Evolutionary conservation across 129 eudicot genomes (phyloP), one percentile per base, ranked within the genome.

Genomic region (Flaveria ramosissima): DNA sequence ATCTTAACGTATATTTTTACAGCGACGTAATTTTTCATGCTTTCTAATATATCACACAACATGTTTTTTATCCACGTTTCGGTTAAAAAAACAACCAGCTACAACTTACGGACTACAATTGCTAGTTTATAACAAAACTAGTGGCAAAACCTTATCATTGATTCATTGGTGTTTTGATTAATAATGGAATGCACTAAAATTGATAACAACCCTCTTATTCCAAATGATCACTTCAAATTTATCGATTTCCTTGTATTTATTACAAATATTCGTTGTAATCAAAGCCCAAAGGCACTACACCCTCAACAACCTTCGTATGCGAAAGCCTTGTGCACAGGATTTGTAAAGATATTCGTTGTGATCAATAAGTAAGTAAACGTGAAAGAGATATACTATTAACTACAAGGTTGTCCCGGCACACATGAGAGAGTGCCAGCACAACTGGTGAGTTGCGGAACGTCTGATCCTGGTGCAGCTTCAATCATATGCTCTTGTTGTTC

Each of bases 351-450:
- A 48, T 48, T 48, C n/a, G 5, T 11, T 14, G 1, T 1, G 23
- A 16, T 0, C 2, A 6, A 19, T 30, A 42, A 51, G 13, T 51
- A 26, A 14, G 16, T 26, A 51, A 11, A 20, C 15, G 5, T 13
- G 2, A 5, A 52, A 53, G 12, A 13, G 21, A 21, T 4, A 7
- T 11, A 39, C 32, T 2, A 3, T 82, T 27, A 16, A 14, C 4
- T 81, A 86, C 96, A 90, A 48, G 88, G 86, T 32, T 30, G 72
- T 46, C 86, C 84, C 0, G 60, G 45, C n/a, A 23, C 42, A 77
- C 96, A 90, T 9, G 76, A 74, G 65, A 85, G 72, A n/a, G 80
- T 84, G 11, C 98, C 96, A 0, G 95, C 89, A 15, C 45, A 52
- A 17, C 83, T 77, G 8, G 96, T 85, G 75, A 90, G 85, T 14